Evolutionary conservation across 441 rosid genomes (phyloP), one percentile per base, ranked within the genome.

Genomic region (Corymbia calophylla): DNA sequence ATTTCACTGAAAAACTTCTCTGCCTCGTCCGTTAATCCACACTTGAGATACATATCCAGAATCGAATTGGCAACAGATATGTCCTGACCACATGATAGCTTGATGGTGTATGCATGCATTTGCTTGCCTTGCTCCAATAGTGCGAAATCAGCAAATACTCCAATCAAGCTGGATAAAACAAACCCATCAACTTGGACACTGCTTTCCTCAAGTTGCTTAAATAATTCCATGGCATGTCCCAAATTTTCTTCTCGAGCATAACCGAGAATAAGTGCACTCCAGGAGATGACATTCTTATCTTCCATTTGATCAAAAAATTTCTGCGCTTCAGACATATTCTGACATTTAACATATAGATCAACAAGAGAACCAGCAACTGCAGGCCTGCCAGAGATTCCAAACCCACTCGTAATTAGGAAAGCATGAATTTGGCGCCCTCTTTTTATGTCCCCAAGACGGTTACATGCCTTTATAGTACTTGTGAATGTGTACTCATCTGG

Each of bases 31-130:
- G 94, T 90, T 56, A 93, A 70, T 73, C 99, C 99, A 88, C 97
- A 96, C 86, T 97, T 98, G 89, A 98, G 96, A 91, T 97, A 97
- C 99, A 97, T 96, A 89, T 97, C 99, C 87, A 96, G 90, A 70
- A 94, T 81, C 8, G 99, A 95, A 91, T 97, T 97, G 89, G 89
- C 87, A 48, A 96, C 99, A 25, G 98, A 95, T 89, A 92, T 91
- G 90, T 95, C 95, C 87, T 68, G 92, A 85, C 99, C 97, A 82
- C 94, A 92, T 19, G 96, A 96, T 54, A 97, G 90, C 93, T 98
- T 97, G 86, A 91, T 88, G 27, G 93, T 87, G 64, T 92, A 95
- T 21, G 95, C 97, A 86, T 97, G 99, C 93, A 96, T 93, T 92
- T 97, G 99, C 94, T 91, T 96, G 85, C 98, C 99, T 92, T 96